Evolutionary conservation across 2,329 filamentous ascomycete species (phyloP).

Genomic region (Teratosphaeriaceae sp.): DNA sequence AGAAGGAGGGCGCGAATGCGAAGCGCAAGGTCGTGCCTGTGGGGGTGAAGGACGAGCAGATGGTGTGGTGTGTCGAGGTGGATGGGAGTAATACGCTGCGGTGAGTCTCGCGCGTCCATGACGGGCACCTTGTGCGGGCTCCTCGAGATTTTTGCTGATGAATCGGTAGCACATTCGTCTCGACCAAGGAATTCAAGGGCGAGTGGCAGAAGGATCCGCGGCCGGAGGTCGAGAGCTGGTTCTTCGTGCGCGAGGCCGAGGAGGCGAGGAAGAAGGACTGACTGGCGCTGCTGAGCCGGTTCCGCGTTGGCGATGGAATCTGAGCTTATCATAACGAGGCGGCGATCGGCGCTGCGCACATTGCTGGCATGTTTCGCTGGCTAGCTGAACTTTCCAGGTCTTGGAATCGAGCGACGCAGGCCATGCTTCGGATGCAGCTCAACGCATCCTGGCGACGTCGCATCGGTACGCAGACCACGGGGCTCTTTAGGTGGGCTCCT

Average conservation of each 20-base stretch:
- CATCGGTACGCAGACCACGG: too few relatives aligned
- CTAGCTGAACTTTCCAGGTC: too few relatives aligned
- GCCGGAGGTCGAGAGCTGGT: slow-evolving; percentile 27
- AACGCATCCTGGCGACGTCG: too few relatives aligned
- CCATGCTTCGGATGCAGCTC: too few relatives aligned
- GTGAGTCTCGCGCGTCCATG: slow-evolving; percentile 12
- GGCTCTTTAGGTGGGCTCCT: too few relatives aligned
- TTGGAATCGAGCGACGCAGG: too few relatives aligned
- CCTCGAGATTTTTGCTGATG: slow-evolving; percentile 3
- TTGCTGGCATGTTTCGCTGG: too few relatives aligned
- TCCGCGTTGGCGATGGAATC: slow-evolving; percentile 5
- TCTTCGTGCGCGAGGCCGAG: slow-evolving; percentile 27
- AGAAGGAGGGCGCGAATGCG: slow-evolving; percentile 27
- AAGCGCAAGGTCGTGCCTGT: slow-evolving; percentile 28
- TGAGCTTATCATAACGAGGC: background rate
- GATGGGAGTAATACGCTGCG: slow-evolving; percentile 26
- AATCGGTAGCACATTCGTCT: slow-evolving; percentile 21
- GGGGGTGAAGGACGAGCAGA: slow-evolving; percentile 27
- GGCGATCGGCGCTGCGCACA: too few relatives aligned
- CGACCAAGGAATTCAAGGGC: slow-evolving; percentile 29
- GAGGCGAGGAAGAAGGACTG: slow-evolving; percentile 13
- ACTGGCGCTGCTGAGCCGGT: slow-evolving; percentile 6
- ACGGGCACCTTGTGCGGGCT: background rate
- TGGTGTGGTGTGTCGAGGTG: slow-evolving; percentile 31
- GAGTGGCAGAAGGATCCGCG: slow-evolving; percentile 30